Evolutionary conservation across 192 early-diverging fungal species (phyloP).

Genomic region (Coemansia sp.): DNA sequence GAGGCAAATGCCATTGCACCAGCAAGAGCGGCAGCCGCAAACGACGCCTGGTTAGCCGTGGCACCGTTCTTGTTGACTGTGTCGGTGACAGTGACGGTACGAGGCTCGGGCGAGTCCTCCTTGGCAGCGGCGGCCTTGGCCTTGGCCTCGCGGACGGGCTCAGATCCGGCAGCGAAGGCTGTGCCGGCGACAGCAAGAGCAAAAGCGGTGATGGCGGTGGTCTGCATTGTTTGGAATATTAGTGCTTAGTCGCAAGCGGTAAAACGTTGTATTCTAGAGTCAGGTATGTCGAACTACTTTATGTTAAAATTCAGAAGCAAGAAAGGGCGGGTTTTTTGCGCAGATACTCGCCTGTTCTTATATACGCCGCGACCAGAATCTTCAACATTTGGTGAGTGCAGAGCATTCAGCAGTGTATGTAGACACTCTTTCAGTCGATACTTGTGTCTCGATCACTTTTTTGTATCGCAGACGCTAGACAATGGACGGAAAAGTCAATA

Average conservation of each 20-base stretch:
- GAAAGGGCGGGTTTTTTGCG: background rate
- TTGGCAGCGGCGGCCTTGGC: constrained; percentile 23
- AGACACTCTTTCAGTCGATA: background rate
- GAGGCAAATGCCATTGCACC: constrained; percentile 49
- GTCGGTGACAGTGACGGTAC: constrained; percentile 47
- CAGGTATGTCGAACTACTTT: background rate
- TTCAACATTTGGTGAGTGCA: background rate
- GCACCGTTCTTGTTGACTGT: constrained; percentile 38
- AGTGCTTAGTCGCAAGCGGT: constrained; percentile 1
- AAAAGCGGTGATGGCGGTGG: constrained; percentile 31
- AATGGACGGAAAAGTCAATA: too few species aligned
- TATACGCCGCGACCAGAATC: background rate
- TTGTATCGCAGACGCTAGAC: background rate
- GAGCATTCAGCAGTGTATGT: too few species aligned
- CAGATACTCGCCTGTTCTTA: background rate
- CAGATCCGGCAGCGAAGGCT: constrained; percentile 39
- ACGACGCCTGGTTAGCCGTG: constrained; percentile 33
- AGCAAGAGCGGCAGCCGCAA: constrained; percentile 50
- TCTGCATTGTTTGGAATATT: constrained; percentile 35
- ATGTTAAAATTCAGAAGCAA: background rate
- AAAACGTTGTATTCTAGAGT: background rate
- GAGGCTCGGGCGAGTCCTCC: constrained; percentile 29
- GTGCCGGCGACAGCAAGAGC: constrained; percentile 45
- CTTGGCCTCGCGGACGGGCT: constrained; percentile 26
- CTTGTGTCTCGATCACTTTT: background rate